phyloP scores from a whole-genome alignment of 768 basidiomycete genomes.

The Kwoniella mangroviensis region DNA sequence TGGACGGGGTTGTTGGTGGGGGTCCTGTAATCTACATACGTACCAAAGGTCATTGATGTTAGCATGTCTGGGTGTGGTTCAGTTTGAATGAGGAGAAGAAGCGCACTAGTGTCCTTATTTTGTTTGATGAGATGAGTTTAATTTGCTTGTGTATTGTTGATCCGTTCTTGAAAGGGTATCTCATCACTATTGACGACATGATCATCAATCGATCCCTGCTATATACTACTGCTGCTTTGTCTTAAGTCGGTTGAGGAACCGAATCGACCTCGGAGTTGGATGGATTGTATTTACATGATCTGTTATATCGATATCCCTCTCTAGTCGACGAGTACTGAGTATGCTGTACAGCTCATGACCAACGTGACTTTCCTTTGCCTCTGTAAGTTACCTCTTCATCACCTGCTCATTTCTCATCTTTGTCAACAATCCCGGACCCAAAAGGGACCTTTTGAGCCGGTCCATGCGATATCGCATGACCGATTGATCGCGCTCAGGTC shows the following conservation, averaged over 20 bases:
- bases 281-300: not conserved
- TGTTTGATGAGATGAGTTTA: not conserved
- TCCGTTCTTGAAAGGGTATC: not conserved
- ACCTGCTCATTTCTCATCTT: not conserved
- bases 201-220: not conserved
- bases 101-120: slow-evolving; percentile 8
- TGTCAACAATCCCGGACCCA: not conserved
- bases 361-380: slow-evolving; percentile 6
- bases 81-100: not conserved
- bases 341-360: not conserved
- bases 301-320: not conserved
- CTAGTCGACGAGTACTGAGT: not conserved
- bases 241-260: no score
- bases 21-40: slow-evolving; percentile 48
- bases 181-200: slow-evolving; percentile 3
- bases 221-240: not conserved
- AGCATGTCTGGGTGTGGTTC: not conserved
- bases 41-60: not conserved
- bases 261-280: no score
- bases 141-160: not conserved
- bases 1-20: slow-evolving; percentile 32
- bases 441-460: not conserved
- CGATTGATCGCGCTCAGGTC: not conserved
- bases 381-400: not conserved
- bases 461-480: not conserved